phyloP scores from a whole-genome alignment of 2,329 filamentous ascomycete genomes.

The Sporothrix mexicana region DNA sequence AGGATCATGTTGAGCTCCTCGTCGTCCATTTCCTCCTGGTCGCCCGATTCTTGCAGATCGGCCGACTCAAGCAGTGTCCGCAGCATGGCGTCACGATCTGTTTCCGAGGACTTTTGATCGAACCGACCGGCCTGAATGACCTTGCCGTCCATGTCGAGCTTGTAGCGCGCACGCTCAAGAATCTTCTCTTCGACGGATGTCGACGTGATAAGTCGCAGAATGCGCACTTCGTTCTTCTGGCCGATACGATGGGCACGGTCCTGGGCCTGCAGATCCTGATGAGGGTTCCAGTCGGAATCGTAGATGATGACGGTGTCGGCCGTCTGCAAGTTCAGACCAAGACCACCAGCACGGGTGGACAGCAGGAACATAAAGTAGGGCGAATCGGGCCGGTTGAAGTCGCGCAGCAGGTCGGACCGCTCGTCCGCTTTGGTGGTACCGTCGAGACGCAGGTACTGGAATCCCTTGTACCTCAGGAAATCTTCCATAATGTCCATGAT shows the following conservation, averaged over 20 bases:
- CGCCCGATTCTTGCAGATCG: constrained; percentile 68
- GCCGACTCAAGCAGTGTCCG: constrained; percentile 89
- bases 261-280: constrained; percentile 98
- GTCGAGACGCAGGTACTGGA: constrained; percentile 89
- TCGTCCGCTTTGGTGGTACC: constrained; percentile 98
- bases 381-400: constrained; percentile 89
- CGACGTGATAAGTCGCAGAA: constrained; percentile 91
- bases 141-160: constrained; percentile 99
- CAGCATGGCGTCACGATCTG: constrained; percentile 95
- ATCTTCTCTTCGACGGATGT: constrained; percentile 99
- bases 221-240: constrained; percentile 99
- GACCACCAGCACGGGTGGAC: constrained; percentile 97
- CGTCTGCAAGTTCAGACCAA: constrained; percentile 95
- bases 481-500: constrained; percentile 99
- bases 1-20: constrained; percentile 96
- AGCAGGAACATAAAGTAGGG: constrained; percentile 97
- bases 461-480: constrained; percentile 81
- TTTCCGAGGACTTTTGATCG: constrained; percentile 98
- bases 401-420: constrained; percentile 83
- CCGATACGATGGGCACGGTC: constrained; percentile 99
- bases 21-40: constrained; percentile 98
- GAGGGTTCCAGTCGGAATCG: constrained; percentile 99
- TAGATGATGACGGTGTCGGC: constrained; percentile 99
- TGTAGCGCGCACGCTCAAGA: constrained; percentile 92
- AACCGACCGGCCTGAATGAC: constrained; percentile 99